phyloP scores from a whole-genome alignment of 2,329 filamentous ascomycete genomes.

The Diaporthe velutina region DNA sequence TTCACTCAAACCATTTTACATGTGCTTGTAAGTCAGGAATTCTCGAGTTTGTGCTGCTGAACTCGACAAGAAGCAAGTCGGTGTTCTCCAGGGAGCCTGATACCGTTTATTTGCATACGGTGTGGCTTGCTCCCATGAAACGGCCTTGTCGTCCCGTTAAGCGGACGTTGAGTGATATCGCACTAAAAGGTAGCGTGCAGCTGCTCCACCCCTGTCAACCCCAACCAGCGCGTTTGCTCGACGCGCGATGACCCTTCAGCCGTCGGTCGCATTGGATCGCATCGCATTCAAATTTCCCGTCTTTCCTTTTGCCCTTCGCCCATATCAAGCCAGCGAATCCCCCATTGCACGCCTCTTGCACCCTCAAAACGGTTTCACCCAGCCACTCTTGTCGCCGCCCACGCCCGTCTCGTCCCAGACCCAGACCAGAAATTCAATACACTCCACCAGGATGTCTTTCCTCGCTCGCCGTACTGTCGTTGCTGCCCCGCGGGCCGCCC shows the following conservation, averaged over 20 bases:
- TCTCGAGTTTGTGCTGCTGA: background rate
- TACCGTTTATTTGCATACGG: background rate
- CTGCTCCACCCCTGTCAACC: slow-evolving; percentile 11
- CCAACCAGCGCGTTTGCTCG: background rate
- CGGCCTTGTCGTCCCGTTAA: slow-evolving; percentile 1
- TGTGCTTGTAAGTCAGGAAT: background rate
- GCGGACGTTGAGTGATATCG: background rate
- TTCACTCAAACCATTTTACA: no score
- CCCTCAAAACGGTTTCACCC: background rate
- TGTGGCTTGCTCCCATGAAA: background rate
- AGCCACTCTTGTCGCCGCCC: background rate
- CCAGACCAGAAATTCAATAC: background rate
- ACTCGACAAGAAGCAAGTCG: background rate
- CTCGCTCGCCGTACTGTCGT: slow-evolving; percentile 45
- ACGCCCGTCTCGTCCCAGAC: slow-evolving; percentile 42
- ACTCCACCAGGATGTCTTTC: slow-evolving; percentile 42
- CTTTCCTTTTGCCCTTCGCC: slow-evolving; percentile 4
- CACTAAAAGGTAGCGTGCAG: background rate
- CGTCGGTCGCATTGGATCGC: slow-evolving; percentile 23
- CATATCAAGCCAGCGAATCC: background rate
- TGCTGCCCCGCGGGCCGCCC: slow-evolving; percentile 58
- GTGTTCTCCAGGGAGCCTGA: background rate
- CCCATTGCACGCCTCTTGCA: background rate
- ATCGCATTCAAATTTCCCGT: slow-evolving; percentile 28
- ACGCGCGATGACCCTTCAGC: slow-evolving; percentile 26